Percentiles rank a stretch among this genome's conserved stretches.
Evolutionary conservation across 208 protist genomes (phyloP).

Genomic region (Trypanosoma cruzi): DNA sequence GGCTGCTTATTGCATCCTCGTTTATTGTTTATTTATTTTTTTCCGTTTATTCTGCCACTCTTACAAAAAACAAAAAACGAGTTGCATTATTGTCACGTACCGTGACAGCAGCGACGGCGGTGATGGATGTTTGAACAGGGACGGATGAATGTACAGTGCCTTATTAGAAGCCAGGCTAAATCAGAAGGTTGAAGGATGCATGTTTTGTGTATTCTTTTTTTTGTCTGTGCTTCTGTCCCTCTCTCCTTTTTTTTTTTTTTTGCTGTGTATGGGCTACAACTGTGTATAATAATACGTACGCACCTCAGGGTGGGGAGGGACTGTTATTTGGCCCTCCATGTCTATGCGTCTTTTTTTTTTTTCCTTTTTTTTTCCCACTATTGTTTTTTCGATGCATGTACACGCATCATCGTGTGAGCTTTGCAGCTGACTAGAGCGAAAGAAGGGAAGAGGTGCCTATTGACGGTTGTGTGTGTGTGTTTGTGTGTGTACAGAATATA

Average conservation of each 20-base stretch:
- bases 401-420: not conserved
- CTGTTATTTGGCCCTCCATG: not conserved
- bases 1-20: not conserved
- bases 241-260: conserved; percentile 7
- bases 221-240: not conserved
- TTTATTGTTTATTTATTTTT: conserved; percentile 2
- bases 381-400: not conserved
- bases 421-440: no score
- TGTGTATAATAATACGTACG: no score
- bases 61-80: no score
- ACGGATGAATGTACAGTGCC: no score
- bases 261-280: no score
- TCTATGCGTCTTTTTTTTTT: no score
- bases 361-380: conserved; percentile 19
- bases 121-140: not conserved
- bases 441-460: no score
- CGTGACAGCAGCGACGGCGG: not conserved
- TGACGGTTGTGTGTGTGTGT: not conserved
- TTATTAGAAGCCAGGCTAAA: no score
- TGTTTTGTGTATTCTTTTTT: not conserved
- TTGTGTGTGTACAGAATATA: not conserved
- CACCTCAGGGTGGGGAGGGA: not conserved
- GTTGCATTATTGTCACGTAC: no score
- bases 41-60: not conserved
- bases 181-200: not conserved